A percentile compares a stretch with the other conserved stretches of the same genome.
These are phyloP conservation scores for Serpula lacrymans DNA, from an alignment of 768 basidiomycete species.

Conservation along the genomic window DNA sequence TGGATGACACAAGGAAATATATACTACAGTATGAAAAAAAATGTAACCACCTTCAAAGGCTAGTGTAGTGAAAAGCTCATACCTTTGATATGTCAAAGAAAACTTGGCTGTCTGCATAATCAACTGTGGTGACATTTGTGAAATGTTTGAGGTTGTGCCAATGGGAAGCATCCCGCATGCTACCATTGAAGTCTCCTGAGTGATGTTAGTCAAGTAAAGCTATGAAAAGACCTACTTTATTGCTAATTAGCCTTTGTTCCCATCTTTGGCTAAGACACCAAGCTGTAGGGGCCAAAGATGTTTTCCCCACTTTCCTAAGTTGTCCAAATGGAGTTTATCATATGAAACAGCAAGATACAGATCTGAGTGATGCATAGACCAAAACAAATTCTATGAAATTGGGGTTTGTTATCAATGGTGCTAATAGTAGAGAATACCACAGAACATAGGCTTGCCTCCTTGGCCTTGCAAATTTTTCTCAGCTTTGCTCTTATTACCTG, in stretches of 20 bases:
- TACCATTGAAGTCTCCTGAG: conserved; percentile 4
- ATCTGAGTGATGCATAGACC: conserved; percentile 22
- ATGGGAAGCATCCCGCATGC: conserved; percentile 24
- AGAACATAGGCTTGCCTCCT: conserved; percentile 19
- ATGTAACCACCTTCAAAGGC: conserved; percentile 1
- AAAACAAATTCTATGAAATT: conserved; percentile 22
- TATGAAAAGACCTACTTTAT: conserved; percentile 11
- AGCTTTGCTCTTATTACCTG: conserved; percentile 7
- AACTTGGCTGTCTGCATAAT: conserved; percentile 26
- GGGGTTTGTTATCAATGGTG: neutral
- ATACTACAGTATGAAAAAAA: conserved; percentile 16
- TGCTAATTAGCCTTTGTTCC: conserved; percentile 16
- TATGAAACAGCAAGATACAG: conserved; percentile 21
- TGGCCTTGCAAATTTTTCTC: conserved; percentile 17
- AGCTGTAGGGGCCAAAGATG: too few relatives aligned
- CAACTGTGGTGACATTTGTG: conserved; percentile 20
- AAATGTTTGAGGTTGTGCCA: conserved; percentile 30
- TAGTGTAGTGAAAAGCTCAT: neutral
- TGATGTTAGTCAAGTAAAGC: conserved; percentile 1
- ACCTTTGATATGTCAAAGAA: conserved; percentile 28
- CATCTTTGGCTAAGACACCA: conserved; percentile 25
- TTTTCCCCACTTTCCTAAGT: too few relatives aligned
- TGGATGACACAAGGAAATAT: conserved; percentile 26
- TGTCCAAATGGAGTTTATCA: conserved; percentile 28
- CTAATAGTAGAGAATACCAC: too few relatives aligned